Evolutionary conservation across 1,284 basidiomycete genomes (phyloP).

Genomic region (Microbotryum lychnidis-dioicae): DNA sequence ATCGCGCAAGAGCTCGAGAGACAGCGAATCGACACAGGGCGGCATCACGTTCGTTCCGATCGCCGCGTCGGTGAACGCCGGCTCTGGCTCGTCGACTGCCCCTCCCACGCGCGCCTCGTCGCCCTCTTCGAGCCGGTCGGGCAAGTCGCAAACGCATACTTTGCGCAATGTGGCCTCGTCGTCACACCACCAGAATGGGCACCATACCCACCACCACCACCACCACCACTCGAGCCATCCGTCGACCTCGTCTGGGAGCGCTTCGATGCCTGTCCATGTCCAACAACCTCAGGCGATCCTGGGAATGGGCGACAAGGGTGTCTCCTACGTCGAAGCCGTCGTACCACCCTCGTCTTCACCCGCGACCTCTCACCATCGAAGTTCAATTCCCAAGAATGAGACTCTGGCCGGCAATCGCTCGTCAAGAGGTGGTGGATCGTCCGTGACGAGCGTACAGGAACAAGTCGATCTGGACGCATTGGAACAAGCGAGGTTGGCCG

Average conservation of each 20-base stretch:
- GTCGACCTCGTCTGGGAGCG: neutral
- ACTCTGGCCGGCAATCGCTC: neutral
- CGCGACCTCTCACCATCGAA: neutral
- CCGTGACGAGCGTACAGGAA: slow-evolving; percentile 2
- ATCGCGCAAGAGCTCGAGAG: neutral
- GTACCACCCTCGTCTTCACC: neutral
- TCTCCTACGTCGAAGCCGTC: slow-evolving; percentile 5
- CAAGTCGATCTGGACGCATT: slow-evolving; percentile 7
- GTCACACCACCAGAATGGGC: neutral
- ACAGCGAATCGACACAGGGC: neutral
- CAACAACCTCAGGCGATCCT: no score
- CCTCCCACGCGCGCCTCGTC: neutral
- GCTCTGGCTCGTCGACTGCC: neutral
- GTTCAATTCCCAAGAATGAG: neutral
- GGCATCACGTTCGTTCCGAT: neutral
- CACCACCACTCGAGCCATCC: neutral
- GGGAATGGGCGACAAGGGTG: neutral
- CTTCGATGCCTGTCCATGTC: neutral
- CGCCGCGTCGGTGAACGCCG: neutral
- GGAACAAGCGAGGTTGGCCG: slow-evolving; percentile 6
- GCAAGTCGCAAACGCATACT: no score
- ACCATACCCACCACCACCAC: neutral
- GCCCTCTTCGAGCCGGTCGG: neutral
- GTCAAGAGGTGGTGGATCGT: neutral
- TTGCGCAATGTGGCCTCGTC: neutral